Conservation (phyloP, 345 rosid genomes). For the Euphorbia lathyris region DNA sequence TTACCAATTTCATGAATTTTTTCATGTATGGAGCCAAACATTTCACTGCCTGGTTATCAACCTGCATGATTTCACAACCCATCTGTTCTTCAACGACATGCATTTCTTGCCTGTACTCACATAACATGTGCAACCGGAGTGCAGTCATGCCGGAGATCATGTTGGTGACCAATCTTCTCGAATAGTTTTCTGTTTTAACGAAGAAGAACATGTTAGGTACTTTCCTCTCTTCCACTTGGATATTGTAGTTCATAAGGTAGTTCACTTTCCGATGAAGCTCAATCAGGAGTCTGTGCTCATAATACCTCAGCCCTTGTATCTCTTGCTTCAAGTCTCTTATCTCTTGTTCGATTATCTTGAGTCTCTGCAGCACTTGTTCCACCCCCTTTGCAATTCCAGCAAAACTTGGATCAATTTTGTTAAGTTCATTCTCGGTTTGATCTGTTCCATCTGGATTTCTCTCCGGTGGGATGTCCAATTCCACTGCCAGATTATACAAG, state of each 20-base stretch:
- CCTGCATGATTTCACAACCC: conserved; percentile 87
- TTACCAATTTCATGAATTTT: conserved; percentile 76
- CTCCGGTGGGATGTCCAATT: conserved; percentile 72
- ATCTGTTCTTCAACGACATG: conserved; percentile 86
- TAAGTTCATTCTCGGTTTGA: conserved; percentile 35
- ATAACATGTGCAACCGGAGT: conserved; percentile 81
- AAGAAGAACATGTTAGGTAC: conserved; percentile 91
- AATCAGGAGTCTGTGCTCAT: conserved; percentile 77
- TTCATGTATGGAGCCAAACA: conserved; percentile 81
- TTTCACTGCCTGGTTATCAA: conserved; percentile 70
- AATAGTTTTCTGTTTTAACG: conserved; percentile 74
- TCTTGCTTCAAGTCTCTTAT: conserved; percentile 91
- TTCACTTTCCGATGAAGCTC: conserved; percentile 90
- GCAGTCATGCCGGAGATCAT: conserved; percentile 81
- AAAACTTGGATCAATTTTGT: conserved; percentile 70
- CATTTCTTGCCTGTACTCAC: conserved; percentile 85
- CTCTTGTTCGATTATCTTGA: conserved; percentile 92
- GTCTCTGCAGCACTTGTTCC: conserved; percentile 76
- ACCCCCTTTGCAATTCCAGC: conserved; percentile 91
- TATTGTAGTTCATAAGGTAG: conserved; percentile 83
- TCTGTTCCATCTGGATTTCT: conserved; percentile 43
- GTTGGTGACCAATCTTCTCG: conserved; percentile 74
- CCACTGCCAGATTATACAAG: conserved; percentile 74
- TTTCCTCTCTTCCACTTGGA: conserved; percentile 81
- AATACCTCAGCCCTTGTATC: conserved; percentile 90